Evolutionary conservation across 306 rosid genomes (phyloP), one percentile per base, ranked within the genome.

Genomic region (Begonia peltatifolia): DNA sequence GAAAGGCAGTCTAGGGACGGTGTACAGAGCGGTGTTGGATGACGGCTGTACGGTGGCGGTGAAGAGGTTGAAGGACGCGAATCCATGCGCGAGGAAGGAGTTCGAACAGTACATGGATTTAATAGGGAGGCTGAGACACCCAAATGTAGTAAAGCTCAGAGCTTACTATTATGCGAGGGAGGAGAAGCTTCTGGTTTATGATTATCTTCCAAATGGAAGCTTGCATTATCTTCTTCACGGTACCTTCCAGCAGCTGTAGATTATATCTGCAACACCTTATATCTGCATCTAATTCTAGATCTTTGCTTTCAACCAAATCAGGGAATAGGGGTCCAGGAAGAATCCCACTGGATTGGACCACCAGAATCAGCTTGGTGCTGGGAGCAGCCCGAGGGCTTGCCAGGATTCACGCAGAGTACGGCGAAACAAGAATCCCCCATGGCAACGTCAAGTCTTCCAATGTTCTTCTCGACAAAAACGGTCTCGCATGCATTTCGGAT

Each of bases 51-150:
- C 82, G 0, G 93, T 90, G 36, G 99, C 96, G 1, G 96, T 90
- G 44, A 90, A 90, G 82, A 69, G 99, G 67, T 67, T 92, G 7
- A 86, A 86, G 55, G 99, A 92, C 50, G 87, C 94, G 3, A 92
- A 92, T 52, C 99, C 99, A 1, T 86, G 99, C 49, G 78, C 69
- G 7, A 65, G 96, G 57, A 70, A 71, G 38, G 95, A 92, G 64
- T 92, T 92, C 55, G 99, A 92, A 47, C 94, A 86, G 80, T 92
- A 92, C 17, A 86, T 92, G 99, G 99, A 92, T 51, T 81, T 92
- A 6, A 83, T 92, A 13, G 99, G 96, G 62, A 92, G 77, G 73
- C 69, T 86, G 11, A 86, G 72, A 52, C 93, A 92, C 53, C 83
- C 75, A 0, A 92, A 86, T 13, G 52, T 92, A 20, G 93, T 92